Conservation (phyloP, 768 basidiomycete species). For the Leccinellum luteum region DNA sequence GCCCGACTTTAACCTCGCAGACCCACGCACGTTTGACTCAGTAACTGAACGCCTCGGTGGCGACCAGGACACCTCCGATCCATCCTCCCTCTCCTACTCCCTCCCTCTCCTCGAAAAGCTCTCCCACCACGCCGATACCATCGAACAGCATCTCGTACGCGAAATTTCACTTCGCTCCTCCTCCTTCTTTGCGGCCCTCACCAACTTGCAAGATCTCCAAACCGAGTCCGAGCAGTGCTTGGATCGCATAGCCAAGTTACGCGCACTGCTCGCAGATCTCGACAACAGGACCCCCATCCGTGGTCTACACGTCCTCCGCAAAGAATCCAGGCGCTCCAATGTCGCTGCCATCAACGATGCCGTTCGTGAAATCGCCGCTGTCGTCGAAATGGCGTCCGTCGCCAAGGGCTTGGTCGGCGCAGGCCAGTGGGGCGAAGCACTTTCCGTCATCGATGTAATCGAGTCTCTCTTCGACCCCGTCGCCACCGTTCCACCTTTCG, state of each 20-base stretch:
- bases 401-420: constrained; percentile 72
- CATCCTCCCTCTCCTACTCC: constrained; percentile 60
- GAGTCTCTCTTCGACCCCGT: constrained; percentile 51
- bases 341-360: constrained; percentile 60
- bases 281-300: constrained; percentile 75
- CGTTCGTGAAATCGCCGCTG: constrained; percentile 60
- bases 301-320: constrained; percentile 72
- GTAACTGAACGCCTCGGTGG: constrained; percentile 62
- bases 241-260: constrained; percentile 68
- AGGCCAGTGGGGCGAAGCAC: constrained; percentile 86
- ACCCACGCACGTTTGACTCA: constrained; percentile 70
- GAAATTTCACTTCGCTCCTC: constrained; percentile 90
- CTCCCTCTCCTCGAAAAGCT: constrained; percentile 83
- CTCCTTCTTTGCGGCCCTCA: constrained; percentile 94
- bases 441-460: constrained; percentile 70
- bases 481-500: constrained; percentile 4
- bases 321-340: constrained; percentile 59
- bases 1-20: constrained; percentile 72
- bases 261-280: constrained; percentile 67
- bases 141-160: constrained; percentile 91
- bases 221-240: constrained; percentile 85
- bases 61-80: constrained; percentile 45
- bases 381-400: constrained; percentile 75
- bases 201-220: constrained; percentile 91
- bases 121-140: constrained; percentile 87